phyloP scores from a whole-genome alignment of 2,329 filamentous ascomycete species.

The Didymosphaeria variabile region DNA sequence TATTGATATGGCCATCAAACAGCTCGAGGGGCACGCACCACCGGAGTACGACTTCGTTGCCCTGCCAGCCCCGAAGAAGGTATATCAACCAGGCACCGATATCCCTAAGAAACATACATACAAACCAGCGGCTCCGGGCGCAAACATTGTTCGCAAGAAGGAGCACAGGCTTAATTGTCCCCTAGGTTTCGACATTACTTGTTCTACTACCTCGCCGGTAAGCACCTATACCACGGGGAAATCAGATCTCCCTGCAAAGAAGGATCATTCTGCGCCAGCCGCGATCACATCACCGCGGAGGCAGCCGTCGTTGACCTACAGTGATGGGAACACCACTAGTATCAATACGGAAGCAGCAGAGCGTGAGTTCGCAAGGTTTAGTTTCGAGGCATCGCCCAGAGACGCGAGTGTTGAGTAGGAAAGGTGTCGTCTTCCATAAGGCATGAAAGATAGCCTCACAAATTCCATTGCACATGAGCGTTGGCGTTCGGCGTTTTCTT shows the following conservation, averaged over 20 bases:
- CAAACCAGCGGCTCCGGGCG: not conserved
- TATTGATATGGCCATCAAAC: slow-evolving; percentile 12
- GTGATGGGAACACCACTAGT: slow-evolving; percentile 18
- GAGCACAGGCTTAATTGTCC: not conserved
- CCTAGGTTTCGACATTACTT: not conserved
- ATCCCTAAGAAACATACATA: slow-evolving; percentile 20
- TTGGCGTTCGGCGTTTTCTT: slow-evolving; percentile 10
- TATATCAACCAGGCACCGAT: slow-evolving; percentile 4
- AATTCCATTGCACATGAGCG: slow-evolving; percentile 6
- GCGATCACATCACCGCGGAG: not conserved
- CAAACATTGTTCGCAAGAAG: not conserved
- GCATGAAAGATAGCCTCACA: not conserved
- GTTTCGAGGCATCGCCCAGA: slow-evolving; percentile 33
- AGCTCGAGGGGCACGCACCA: slow-evolving; percentile 18
- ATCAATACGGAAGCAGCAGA: slow-evolving; percentile 26
- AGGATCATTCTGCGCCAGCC: slow-evolving; percentile 1
- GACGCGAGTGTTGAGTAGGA: not conserved
- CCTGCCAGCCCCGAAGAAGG: not conserved
- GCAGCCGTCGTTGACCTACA: slow-evolving; percentile 17
- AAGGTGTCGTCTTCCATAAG: not conserved
- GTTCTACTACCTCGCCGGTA: not conserved
- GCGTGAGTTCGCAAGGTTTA: slow-evolving; percentile 31
- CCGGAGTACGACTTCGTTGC: slow-evolving; percentile 14
- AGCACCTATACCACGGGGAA: not conserved
- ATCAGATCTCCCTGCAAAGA: slow-evolving; percentile 15